Evolutionary conservation across 371 early-diverging fungal genomes (phyloP).

Genomic region (Chytridiales sp.): DNA sequence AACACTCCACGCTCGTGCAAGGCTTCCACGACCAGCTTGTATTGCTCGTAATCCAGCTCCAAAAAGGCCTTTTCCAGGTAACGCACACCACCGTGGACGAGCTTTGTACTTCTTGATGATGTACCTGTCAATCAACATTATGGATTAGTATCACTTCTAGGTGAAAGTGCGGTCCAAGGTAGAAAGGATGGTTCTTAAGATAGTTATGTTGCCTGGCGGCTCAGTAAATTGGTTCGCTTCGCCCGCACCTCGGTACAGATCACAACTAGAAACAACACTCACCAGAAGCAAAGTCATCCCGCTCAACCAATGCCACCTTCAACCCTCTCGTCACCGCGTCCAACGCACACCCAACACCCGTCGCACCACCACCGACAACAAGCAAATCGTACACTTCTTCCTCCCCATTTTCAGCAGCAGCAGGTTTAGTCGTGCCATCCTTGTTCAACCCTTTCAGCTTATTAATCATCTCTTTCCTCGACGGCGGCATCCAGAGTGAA

Average conservation of each 20-base stretch:
- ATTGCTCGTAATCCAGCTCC: slow-evolving; percentile 95
- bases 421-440: slow-evolving; percentile 4
- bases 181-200: no score
- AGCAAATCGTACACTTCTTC: slow-evolving; percentile 77
- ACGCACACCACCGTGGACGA: slow-evolving; percentile 99
- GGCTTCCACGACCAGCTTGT: slow-evolving; percentile 95
- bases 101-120: slow-evolving; percentile 95
- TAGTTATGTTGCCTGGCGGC: no score
- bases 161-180: no score
- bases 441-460: slow-evolving; percentile 34
- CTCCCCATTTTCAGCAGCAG: background rate
- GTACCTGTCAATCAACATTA: no score
- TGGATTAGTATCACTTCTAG: no score
- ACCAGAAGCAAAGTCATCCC: slow-evolving; percentile 95
- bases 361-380: slow-evolving; percentile 98
- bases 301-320: slow-evolving; percentile 95
- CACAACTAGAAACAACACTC: slow-evolving; percentile 18
- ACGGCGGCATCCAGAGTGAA: slow-evolving; percentile 46
- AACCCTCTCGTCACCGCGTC: slow-evolving; percentile 98
- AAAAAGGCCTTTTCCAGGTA: slow-evolving; percentile 98
- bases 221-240: no score
- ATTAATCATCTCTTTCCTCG: slow-evolving; percentile 37
- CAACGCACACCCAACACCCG: slow-evolving; percentile 95
- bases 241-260: no score
- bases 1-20: slow-evolving; percentile 95